Conservation (phyloP, 2,329 filamentous ascomycete genomes). For the Penicillium paneum region DNA sequence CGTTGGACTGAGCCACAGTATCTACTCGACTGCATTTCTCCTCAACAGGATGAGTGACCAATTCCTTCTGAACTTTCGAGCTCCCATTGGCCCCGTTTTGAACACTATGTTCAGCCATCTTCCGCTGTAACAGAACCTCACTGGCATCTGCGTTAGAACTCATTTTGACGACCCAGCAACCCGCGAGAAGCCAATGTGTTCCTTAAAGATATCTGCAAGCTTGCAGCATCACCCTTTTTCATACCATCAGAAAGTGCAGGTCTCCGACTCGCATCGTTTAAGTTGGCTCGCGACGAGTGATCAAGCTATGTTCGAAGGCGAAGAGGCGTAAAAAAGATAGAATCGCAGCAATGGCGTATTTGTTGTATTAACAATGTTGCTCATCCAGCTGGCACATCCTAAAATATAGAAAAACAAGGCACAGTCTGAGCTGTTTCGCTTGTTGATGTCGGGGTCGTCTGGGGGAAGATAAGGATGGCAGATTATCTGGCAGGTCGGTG, state of each 20-base stretch:
- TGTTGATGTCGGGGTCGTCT: conserved; percentile 3
- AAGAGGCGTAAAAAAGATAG: background rate
- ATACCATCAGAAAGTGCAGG: background rate
- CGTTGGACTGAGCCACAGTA: background rate
- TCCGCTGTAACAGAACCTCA: conserved; percentile 2
- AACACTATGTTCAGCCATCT: conserved; percentile 1
- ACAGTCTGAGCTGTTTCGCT: background rate
- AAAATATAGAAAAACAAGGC: background rate
- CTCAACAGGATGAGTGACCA: accelerated
- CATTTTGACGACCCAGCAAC: conserved; percentile 1
- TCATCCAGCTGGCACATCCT: background rate
- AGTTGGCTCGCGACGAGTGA: background rate
- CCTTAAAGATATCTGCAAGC: background rate
- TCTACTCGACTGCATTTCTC: background rate
- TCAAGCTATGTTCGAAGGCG: background rate
- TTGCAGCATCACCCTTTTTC: background rate
- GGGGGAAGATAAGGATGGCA: conserved; percentile 10
- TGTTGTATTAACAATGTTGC: background rate
- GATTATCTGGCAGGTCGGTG: conserved; percentile 14
- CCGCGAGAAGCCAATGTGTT: background rate
- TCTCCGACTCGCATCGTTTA: background rate
- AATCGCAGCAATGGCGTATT: background rate
- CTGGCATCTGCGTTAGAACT: background rate
- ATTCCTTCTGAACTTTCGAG: background rate
- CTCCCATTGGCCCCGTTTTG: background rate